Base-by-base conservation (phyloP, 2,329 filamentous ascomycete genomes). In the Aspergillus eucalypticola region DNA sequence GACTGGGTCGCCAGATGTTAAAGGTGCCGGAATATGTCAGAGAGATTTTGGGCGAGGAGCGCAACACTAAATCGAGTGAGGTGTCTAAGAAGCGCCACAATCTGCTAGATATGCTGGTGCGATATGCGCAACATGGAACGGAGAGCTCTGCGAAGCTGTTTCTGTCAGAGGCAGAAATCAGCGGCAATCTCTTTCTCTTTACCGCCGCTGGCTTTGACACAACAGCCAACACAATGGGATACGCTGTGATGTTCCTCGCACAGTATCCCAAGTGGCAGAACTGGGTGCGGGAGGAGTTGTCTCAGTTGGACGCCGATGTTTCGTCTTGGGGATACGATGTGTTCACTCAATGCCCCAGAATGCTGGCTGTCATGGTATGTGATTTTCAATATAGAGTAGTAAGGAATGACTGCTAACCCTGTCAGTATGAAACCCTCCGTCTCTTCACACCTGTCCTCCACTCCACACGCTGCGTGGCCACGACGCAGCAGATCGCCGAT, bases 201-300 rank as follows among this genome's bases (percentile, higher is more conserved):
- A 82, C 73, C 8, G 69, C 72, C 2, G 80, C 80, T 4, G 81
- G 81, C 2, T 80, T 81, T 61, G 79, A 84, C 61, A 81, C 79
- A 0, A 83, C 81, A 0, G 80, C 82, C 2, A 82, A 81, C 54
- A 81, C 80, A 0, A 73, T 85, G 49, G 75, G 78, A 0, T 86
- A 80, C 62, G 78, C 80, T 2, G 65, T 84, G n/a, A 74, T 76
- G 1, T 68, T 83, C 4, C 72, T 85, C 0, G 77, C 81, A 1
- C 67, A 75, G 1, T 71, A 82, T 59, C 80, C 81, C 0, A 67
- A 81, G 54, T 80, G 79, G 71, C 83, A 86, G 67, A 75, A 77
- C 3, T 85, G 83, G 82, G 66, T 86, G 3, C 70, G 71, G 8
- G 81, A 81, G 56, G 84, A 86, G 64, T 72, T 84, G 38, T 70